Evolutionary conservation across 116 monocot species (phyloP), one percentile per base, ranked within the genome.

Genomic region (Zostera marina): DNA sequence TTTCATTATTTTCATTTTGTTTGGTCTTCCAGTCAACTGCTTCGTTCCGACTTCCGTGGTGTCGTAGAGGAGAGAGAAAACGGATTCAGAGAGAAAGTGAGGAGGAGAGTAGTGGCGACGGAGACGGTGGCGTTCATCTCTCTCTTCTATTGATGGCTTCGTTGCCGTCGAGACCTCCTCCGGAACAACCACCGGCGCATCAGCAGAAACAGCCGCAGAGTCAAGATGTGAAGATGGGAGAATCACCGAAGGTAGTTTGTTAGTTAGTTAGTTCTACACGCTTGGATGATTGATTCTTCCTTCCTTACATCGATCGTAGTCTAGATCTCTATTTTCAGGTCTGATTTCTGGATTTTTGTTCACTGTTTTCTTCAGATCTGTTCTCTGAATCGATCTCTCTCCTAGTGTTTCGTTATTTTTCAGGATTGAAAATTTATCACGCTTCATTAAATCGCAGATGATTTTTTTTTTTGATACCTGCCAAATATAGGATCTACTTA

Each of bases 141-240:
- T 1, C 32, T 32, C 32, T 32, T 32, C 32, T 32, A 32, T 20
- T 51, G 20, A 51, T 51, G 49, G 49, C 49, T 21, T 51, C 49
- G 49, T 17, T 51, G 49, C 16, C 49, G 8, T 16, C 12, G 20
- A 21, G 49, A 51, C 49, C 49, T 19, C 49, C 32, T 32, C 32
- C 32, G 32, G 32, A 51, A 7, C 49, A 20, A 19, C 49, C 49
- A 21, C 10, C 49, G 20, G 49, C 16, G 2, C 49, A 51, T 20
- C 20, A 8, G 19, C 49, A 51, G 20, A 13, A 47, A 15, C 11
- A 47, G 47, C 47, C 14, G 7, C 49, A 51, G 20, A 51, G 49
- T 51, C 49, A 51, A 51, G 20, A 51, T 51, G 49, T 51, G 49
- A 51, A 51, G 20, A 51, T 51, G 49, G 49, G 20, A 51, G 49